A percentile compares a stretch with the other conserved stretches of the same genome.
Evolutionary conservation across 345 rosid species (phyloP).

Genomic region (Cardamine chenopodiifolia): DNA sequence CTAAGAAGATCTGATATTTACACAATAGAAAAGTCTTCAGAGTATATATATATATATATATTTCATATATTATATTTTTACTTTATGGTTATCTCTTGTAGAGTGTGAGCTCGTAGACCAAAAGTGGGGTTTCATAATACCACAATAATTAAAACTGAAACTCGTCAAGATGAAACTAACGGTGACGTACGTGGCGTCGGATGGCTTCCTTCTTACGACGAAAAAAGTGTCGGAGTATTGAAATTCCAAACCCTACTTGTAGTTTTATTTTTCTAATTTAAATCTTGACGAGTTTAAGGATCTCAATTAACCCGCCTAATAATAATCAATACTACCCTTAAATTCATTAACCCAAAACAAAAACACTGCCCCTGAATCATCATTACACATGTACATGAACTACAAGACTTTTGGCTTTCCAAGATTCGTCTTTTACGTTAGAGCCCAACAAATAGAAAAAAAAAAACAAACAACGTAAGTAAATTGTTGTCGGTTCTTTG

Average conservation of each 20-base stretch:
- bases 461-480: constrained; percentile 1
- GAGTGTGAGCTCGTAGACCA: background rate
- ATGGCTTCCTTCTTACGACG: constrained; percentile 1
- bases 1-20: background rate
- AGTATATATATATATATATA: background rate
- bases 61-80: too few relatives aligned
- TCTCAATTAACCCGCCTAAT: background rate
- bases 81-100: background rate
- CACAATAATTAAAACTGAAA: too few relatives aligned
- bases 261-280: background rate
- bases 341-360: background rate
- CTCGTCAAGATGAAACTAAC: too few relatives aligned
- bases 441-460: background rate
- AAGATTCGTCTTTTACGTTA: constrained; percentile 22
- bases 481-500: constrained; percentile 31
- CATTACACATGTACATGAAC: background rate
- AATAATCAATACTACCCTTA: background rate
- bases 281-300: background rate
- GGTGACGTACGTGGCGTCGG: too few relatives aligned
- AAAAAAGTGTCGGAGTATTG: background rate
- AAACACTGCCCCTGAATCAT: background rate
- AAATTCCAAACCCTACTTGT: background rate
- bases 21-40: background rate
- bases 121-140: background rate
- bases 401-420: background rate